Conservation (phyloP, 495 filamentous ascomycete species). For the Talaromyces wortmannii region DNA sequence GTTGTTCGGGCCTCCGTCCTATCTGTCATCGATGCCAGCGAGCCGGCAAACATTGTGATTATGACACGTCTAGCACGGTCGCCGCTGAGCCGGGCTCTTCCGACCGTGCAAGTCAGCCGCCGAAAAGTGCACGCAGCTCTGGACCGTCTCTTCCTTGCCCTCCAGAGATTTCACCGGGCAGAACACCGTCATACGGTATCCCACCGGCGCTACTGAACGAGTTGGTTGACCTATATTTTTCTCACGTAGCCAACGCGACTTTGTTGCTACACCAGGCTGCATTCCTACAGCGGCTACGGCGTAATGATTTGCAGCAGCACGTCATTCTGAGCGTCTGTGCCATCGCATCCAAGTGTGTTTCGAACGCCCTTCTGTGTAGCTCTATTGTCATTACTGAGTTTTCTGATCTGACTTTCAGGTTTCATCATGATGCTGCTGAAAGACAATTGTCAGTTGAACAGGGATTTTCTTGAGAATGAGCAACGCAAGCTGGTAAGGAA, state of each 20-base stretch:
- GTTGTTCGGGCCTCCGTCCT: conserved; percentile 23
- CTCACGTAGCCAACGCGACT: background rate
- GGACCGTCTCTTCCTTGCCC: no score
- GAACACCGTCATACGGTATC: background rate
- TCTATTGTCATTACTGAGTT: no score
- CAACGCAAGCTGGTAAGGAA: background rate
- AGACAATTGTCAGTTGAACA: background rate
- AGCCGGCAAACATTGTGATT: no score
- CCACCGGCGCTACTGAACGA: background rate
- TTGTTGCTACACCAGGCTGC: background rate
- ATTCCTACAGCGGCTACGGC: background rate
- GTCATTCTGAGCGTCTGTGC: background rate
- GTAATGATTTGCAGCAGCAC: background rate
- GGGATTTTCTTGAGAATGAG: background rate
- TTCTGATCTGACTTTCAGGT: no score
- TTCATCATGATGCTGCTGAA: no score
- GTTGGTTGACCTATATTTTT: background rate
- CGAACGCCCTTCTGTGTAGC: no score
- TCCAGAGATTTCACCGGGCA: background rate
- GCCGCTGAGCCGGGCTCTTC: no score
- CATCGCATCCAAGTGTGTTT: background rate
- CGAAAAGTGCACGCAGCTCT: no score
- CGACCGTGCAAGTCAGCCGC: no score
- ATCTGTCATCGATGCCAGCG: no score
- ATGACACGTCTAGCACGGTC: no score